Evolutionary conservation across 306 rosid genomes (phyloP).

Genomic region (Gleditsia sinensis): DNA sequence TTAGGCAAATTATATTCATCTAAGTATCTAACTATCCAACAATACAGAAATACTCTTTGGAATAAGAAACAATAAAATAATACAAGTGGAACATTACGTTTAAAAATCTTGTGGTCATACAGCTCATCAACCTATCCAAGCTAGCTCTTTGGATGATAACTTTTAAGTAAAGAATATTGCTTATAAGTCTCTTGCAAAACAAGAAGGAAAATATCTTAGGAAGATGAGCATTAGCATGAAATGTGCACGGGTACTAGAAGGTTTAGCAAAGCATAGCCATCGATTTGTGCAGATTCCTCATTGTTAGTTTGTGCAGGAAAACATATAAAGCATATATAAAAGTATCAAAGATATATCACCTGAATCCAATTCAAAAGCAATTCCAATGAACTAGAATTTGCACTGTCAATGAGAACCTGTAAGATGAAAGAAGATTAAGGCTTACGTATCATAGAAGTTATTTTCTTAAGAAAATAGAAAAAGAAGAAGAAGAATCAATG

Average conservation of each 20-base stretch:
- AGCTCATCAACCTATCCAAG: not conserved
- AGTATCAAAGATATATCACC: conserved; percentile 49
- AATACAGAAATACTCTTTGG: not conserved
- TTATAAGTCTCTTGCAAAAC: not conserved
- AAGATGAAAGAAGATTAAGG: conserved; percentile 24
- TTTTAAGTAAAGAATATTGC: not conserved
- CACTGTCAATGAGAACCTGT: conserved; percentile 52
- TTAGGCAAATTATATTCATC: not conserved
- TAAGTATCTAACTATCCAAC: not conserved
- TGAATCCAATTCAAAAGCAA: conserved; percentile 85
- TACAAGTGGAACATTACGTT: conserved; percentile 7
- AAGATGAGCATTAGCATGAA: conserved; percentile 1
- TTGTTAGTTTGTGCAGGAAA: conserved; percentile 5
- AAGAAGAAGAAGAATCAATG: not conserved
- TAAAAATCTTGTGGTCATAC: not conserved
- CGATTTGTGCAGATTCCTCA: not conserved
- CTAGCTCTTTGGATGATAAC: not conserved
- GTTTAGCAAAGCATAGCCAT: conserved; percentile 8
- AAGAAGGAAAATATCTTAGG: not conserved
- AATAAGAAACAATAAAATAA: not conserved
- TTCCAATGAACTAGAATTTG: conserved; percentile 61
- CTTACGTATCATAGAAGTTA: conserved; percentile 4
- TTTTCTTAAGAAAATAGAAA: conserved; percentile 8
- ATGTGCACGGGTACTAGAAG: not conserved
- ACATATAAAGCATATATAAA: not conserved